Conservation (phyloP, 495 filamentous ascomycete genomes). For the Evansstolkia leycettana region DNA sequence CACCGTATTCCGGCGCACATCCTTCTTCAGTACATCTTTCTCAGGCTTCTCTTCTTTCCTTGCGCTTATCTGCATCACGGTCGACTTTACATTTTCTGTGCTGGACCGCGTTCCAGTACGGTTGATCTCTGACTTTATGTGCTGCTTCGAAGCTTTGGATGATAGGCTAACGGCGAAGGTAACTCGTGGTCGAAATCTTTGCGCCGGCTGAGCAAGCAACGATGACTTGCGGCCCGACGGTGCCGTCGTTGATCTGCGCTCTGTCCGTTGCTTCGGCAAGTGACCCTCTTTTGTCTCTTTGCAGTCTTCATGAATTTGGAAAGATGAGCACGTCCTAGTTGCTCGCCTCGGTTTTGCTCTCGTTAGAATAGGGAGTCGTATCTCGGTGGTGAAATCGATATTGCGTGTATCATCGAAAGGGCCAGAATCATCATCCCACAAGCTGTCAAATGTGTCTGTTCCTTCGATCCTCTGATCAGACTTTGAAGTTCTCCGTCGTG, state of each 20-base stretch:
- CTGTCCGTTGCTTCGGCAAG: conserved; percentile 8
- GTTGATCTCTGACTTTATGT: conserved; percentile 3
- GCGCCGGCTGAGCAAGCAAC: conserved; percentile 29
- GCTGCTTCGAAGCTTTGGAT: conserved; percentile 4
- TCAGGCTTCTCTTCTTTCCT: background rate
- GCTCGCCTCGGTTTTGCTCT: conserved; percentile 20
- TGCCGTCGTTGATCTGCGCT: conserved; percentile 2
- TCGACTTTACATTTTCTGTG: conserved; percentile 6
- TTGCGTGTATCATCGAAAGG: conserved; percentile 18
- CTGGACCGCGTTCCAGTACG: background rate
- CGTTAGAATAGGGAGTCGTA: conserved; percentile 16
- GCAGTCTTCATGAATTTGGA: conserved; percentile 24
- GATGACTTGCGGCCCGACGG: conserved; percentile 17
- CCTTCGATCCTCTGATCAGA: conserved; percentile 6
- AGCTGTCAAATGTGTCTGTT: conserved; percentile 12
- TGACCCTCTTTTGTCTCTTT: conserved; percentile 6
- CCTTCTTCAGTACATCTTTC: conserved; percentile 14
- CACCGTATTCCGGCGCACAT: conserved; percentile 23
- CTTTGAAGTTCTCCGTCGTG: conserved; percentile 10
- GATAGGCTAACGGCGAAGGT: conserved; percentile 14
- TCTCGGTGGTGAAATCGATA: conserved; percentile 27
- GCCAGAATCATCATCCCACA: conserved; percentile 11
- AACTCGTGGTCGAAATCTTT: conserved; percentile 25
- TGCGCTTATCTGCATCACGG: conserved; percentile 8
- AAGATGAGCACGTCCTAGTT: conserved; percentile 12